Conservation (phyloP, 495 filamentous ascomycete species). For the Hypoxylon lenormandii region DNA sequence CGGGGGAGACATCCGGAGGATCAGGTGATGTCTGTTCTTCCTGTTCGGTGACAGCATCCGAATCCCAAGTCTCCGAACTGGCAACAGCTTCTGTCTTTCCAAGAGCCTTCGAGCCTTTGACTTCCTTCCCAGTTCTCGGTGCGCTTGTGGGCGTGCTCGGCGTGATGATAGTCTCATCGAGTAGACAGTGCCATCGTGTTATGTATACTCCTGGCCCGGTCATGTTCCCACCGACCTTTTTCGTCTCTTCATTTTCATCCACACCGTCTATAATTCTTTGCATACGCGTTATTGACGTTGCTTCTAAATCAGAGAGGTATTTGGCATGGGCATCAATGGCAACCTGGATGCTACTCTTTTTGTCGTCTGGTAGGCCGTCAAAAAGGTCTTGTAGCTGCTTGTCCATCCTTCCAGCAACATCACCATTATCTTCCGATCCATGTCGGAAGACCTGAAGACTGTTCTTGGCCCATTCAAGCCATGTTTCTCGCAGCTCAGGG, state of each 20-base stretch:
- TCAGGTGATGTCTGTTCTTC: conserved; percentile 38
- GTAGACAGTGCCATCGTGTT: conserved; percentile 70
- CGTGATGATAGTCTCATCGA: conserved; percentile 70
- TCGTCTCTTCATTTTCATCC: conserved; percentile 18
- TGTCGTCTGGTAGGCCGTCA: conserved; percentile 53
- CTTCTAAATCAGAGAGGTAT: conserved; percentile 65
- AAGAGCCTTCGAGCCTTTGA: conserved; percentile 61
- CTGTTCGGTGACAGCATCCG: conserved; percentile 23
- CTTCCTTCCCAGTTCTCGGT: conserved; percentile 64
- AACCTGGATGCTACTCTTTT: conserved; percentile 51
- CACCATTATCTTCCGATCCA: conserved; percentile 1
- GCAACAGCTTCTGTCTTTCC: conserved; percentile 61
- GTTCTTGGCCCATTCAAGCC: conserved; percentile 59
- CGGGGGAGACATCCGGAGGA: conserved; percentile 54
- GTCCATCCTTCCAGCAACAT: conserved; percentile 61
- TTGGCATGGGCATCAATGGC: conserved; percentile 64
- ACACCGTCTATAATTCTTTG: conserved; percentile 57
- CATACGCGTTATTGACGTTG: conserved; percentile 62
- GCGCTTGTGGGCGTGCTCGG: conserved; percentile 60
- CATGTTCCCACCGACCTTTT: conserved; percentile 34
- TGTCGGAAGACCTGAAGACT: conserved; percentile 50
- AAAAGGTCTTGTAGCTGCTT: conserved; percentile 61
- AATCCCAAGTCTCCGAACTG: conserved; percentile 50
- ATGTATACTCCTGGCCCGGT: conserved; percentile 73
- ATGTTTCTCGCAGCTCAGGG: conserved; percentile 66